These are phyloP conservation scores for Ogataea nakhonphanomensis DNA, from an alignment of 805 yeast species.

Conservation along the genomic window DNA sequence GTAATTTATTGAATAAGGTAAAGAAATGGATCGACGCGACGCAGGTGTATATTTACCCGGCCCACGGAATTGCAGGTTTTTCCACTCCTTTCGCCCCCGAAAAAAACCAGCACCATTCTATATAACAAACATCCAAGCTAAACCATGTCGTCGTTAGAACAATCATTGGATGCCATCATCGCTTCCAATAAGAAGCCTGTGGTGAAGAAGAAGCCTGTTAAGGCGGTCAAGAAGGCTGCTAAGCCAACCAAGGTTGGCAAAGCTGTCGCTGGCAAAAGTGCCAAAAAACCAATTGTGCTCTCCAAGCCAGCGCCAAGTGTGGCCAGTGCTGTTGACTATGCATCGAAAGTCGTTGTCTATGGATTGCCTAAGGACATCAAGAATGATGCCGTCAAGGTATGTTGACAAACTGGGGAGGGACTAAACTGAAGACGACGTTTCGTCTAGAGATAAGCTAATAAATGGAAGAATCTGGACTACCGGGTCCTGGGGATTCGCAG, in stretches of 20 bases:
- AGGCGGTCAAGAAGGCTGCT: conserved; percentile 30
- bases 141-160: conserved; percentile 79
- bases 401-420: conserved; percentile 9
- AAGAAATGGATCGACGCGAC: conserved; percentile 8
- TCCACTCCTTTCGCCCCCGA: conserved; percentile 12
- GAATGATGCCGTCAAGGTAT: conserved; percentile 64
- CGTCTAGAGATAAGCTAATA: not conserved
- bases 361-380: conserved; percentile 74
- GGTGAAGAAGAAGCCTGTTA: conserved; percentile 31
- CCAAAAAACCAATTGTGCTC: conserved; percentile 15
- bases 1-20: conserved; percentile 4
- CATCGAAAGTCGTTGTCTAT: conserved; percentile 75
- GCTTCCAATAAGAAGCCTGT: conserved; percentile 43
- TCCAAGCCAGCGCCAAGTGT: conserved; percentile 18
- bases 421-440: not conserved
- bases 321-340: conserved; percentile 38
- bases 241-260: conserved; percentile 34
- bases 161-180: conserved; percentile 92
- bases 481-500: conserved; percentile 12
- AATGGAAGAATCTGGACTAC: conserved; percentile 9
- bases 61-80: not conserved
- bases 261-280: conserved; percentile 14
- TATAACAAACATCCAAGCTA: not conserved
- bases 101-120: conserved; percentile 5
- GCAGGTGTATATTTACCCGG: not conserved